phyloP scores from a whole-genome alignment of 306 rosid species.

The Quillaja saponaria region DNA sequence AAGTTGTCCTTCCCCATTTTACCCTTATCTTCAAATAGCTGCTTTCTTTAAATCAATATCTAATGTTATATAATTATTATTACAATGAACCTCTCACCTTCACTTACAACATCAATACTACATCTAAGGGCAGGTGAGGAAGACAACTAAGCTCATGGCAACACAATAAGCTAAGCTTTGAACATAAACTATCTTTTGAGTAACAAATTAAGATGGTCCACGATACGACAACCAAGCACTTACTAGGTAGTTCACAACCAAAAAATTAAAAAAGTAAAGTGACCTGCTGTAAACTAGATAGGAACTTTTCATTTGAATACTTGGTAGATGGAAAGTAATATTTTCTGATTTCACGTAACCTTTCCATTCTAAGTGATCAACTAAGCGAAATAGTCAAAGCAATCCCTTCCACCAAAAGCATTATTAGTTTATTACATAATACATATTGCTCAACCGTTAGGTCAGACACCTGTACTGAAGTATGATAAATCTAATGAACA shows the following conservation, averaged over 20 bases:
- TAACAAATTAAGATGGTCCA: no score
- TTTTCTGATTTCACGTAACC: conserved; percentile 2
- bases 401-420: conserved; percentile 8
- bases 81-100: no score
- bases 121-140: not conserved
- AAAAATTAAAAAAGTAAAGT: no score
- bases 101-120: no score
- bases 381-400: conserved; percentile 20
- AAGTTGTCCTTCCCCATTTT: no score
- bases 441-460: not conserved
- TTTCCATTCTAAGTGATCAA: conserved; percentile 10
- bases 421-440: conserved; percentile 16
- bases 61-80: no score
- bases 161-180: not conserved
- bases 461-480: conserved; percentile 17
- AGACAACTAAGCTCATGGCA: not conserved
- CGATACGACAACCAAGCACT: no score
- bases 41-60: no score
- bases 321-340: conserved; percentile 4
- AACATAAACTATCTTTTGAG: conserved; percentile 14
- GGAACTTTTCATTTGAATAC: conserved; percentile 20
- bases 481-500: conserved; percentile 19
- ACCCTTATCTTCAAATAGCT: no score
- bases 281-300: conserved; percentile 5
- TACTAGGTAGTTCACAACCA: no score